Base-by-base conservation (phyloP, 2,329 filamentous ascomycete genomes). In the Penicillium sp. region DNA sequence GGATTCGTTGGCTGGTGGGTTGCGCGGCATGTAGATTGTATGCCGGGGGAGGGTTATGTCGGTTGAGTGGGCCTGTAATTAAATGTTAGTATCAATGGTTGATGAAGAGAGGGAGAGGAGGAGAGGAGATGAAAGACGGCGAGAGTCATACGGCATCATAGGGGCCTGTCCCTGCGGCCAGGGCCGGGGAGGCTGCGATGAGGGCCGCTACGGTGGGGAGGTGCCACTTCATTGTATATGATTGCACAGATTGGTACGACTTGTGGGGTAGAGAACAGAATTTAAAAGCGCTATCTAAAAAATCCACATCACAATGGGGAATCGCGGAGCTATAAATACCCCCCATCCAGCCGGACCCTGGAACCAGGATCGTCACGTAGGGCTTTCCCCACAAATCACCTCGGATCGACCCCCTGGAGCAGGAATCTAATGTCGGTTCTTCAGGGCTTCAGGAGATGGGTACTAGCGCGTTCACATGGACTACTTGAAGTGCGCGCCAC, bases 21-120 rank as follows among this genome's bases (percentile, higher is more conserved):
- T 8, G 9, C 41, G 31, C n/a, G 58, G 58, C 44, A 55, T 55
- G 58, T 60, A 60, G 46, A 60, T 50, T 7, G 58, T 60, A 51
- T 60, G 58, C 17, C 47, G 29, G 7, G 51, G 35, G 45, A 60
- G 51, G 31, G 51, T 21, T 0, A 30, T n/a, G 30, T 60, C 58
- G 9, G 44, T 9, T 5, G 15, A 13, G 38, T 59, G 26, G 13
- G 57, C 17, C 57, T 59, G 21, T 53, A 26, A 26, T 55, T 31
- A 23, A 19, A n/a, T 41, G 9, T 5, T 21, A 46, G 38, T 15
- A 15, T 15, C 6, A 15, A 5, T 41, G 3, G 11, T 41, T 1
- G 15, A 15, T 41, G 35, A 15, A 17, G 15, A 13, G 35, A 41
- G 35, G 35, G 11, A 5, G 11, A 15, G 35, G 11, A 38, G 35